A percentile compares a stretch with the other conserved stretches of the same genome.
Conservation (phyloP, 1,284 basidiomycete species). For the Baeospora myosura region DNA sequence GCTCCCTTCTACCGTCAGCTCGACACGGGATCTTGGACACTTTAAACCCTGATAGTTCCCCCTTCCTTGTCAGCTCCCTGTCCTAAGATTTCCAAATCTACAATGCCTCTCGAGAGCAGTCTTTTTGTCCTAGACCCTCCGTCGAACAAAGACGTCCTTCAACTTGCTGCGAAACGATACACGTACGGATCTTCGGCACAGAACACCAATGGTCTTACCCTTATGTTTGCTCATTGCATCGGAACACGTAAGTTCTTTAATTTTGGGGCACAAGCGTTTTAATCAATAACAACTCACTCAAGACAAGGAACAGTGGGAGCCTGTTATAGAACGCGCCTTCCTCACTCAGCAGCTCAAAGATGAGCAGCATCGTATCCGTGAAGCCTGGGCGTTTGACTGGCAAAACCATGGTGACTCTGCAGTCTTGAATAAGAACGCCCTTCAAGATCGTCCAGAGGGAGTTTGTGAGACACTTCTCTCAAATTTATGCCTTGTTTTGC, state of each 20-base stretch:
- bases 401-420: conserved; percentile 18
- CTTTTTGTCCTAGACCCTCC: too few species aligned
- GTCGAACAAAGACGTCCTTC: too few species aligned
- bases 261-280: not conserved
- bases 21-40: too few species aligned
- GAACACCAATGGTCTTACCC: conserved; percentile 15
- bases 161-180: conserved; percentile 20
- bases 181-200: conserved; percentile 11
- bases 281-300: not conserved
- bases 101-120: too few species aligned
- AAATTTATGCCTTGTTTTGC: not conserved
- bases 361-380: conserved; percentile 15
- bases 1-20: too few species aligned
- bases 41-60: too few species aligned
- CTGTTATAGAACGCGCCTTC: conserved; percentile 16
- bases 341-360: conserved; percentile 10
- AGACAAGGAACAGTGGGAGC: conserved; percentile 23
- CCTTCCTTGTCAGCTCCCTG: too few species aligned
- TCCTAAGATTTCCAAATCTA: too few species aligned
- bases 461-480: conserved; percentile 26
- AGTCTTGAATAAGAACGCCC: conserved; percentile 7
- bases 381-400: conserved; percentile 23
- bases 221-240: conserved; percentile 20
- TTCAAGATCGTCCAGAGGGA: conserved; percentile 23
- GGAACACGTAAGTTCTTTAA: conserved; percentile 13